Conservation (phyloP, 2,329 filamentous ascomycete genomes). For the Fusarium goolgardi region DNA sequence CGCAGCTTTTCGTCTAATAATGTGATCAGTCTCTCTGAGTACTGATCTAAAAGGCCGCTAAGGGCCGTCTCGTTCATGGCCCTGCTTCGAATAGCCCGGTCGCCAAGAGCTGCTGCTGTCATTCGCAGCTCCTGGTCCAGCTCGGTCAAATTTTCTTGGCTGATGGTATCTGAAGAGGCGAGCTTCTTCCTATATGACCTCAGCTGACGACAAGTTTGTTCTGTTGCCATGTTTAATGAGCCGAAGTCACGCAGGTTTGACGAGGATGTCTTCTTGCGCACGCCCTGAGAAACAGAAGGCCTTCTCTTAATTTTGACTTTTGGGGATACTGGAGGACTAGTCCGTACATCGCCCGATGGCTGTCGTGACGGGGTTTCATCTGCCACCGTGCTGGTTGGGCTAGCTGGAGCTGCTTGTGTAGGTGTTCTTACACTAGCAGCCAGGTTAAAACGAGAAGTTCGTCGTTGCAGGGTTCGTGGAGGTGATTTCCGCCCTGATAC, state of each 20-base stretch:
- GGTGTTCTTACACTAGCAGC: conserved; percentile 54
- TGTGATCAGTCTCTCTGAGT: conserved; percentile 76
- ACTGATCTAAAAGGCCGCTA: conserved; percentile 76
- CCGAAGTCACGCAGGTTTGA: conserved; percentile 64
- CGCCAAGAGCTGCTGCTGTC: conserved; percentile 70
- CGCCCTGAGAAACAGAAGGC: conserved; percentile 65
- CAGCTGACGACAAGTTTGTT: conserved; percentile 72
- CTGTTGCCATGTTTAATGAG: conserved; percentile 70
- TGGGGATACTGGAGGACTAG: conserved; percentile 64
- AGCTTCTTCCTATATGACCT: conserved; percentile 73
- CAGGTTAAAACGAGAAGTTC: conserved; percentile 65
- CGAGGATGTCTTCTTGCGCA: conserved; percentile 62
- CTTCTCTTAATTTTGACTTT: conserved; percentile 60
- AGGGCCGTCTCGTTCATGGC: conserved; percentile 69
- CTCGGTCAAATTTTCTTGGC: conserved; percentile 68
- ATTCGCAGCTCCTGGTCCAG: conserved; percentile 73
- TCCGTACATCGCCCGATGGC: conserved; percentile 57
- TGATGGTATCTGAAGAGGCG: conserved; percentile 65
- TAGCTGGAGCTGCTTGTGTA: conserved; percentile 54
- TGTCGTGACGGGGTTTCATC: conserved; percentile 62
- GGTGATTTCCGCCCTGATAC: conserved; percentile 65
- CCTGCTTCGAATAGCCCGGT: conserved; percentile 65
- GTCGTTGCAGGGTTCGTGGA: conserved; percentile 64
- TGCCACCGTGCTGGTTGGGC: conserved; percentile 55
- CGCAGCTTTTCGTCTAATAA: conserved; percentile 78